These are phyloP conservation scores for Bruguiera hainesii DNA, from an alignment of 441 rosid species.

Conservation along the genomic window DNA sequence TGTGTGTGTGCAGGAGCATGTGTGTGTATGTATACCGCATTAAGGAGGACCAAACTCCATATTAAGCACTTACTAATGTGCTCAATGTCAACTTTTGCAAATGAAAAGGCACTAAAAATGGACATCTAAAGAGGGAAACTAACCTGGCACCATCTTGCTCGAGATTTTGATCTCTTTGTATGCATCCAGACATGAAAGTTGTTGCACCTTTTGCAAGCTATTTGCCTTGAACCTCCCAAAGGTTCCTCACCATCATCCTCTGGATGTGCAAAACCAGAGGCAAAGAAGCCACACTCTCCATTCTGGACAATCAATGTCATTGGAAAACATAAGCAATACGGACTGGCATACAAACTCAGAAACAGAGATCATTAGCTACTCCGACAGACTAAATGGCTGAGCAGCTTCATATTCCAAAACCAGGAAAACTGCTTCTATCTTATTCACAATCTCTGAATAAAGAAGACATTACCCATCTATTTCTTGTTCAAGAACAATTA, in stretches of 20 bases:
- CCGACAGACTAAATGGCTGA: background rate
- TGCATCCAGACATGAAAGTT: constrained; percentile 76
- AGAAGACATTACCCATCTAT: background rate
- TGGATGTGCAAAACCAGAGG: constrained; percentile 57
- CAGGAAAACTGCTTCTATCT: background rate
- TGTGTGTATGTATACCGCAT: background rate
- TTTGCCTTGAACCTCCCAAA: constrained; percentile 70
- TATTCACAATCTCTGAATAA: background rate
- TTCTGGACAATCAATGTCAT: constrained; percentile 38
- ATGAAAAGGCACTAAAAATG: background rate
- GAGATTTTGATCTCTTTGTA: constrained; percentile 73
- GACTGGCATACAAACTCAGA: background rate
- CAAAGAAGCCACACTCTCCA: constrained; percentile 56
- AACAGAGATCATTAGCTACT: background rate
- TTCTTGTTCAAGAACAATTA: background rate
- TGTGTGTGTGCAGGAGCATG: background rate
- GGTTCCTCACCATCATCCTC: constrained; percentile 63
- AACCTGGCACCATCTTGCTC: constrained; percentile 99
- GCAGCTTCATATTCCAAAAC: background rate
- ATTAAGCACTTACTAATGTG: too few species aligned
- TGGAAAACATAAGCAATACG: constrained; percentile 23
- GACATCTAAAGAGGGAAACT: constrained; percentile 20
- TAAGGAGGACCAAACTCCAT: too few species aligned
- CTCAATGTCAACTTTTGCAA: background rate
- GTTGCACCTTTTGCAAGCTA: constrained; percentile 84